Evolutionary conservation across 2,329 filamentous ascomycete species (phyloP).

Genomic region (Parafenestella ontariensis): DNA sequence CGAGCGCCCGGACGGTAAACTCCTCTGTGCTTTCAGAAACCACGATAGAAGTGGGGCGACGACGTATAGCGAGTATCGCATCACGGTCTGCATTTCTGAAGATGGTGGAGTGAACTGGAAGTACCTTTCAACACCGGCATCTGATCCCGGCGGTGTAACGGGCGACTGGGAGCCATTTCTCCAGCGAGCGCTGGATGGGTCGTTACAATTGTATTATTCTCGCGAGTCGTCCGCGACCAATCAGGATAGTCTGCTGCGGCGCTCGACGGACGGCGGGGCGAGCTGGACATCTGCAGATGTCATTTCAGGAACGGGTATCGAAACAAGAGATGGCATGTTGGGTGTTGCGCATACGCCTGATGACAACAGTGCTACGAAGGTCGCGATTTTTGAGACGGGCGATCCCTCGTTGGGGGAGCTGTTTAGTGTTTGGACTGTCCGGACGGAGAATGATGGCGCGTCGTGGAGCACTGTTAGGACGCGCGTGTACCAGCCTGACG

Average conservation of each 20-base stretch:
- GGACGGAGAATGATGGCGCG: slow-evolving; percentile 51
- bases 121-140: slow-evolving; percentile 39
- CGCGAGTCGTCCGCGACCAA: slow-evolving; percentile 49
- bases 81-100: slow-evolving; percentile 53
- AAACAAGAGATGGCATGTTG: slow-evolving; percentile 56
- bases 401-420: slow-evolving; percentile 2
- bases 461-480: slow-evolving; percentile 49
- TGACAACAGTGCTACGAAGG: slow-evolving; percentile 34
- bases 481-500: slow-evolving; percentile 49
- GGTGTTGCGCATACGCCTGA: slow-evolving; percentile 48
- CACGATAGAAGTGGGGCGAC: slow-evolving; percentile 28
- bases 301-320: slow-evolving; percentile 47
- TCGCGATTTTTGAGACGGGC: slow-evolving; percentile 55
- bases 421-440: slow-evolving; percentile 51
- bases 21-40: slow-evolving; percentile 46
- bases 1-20: slow-evolving; percentile 41
- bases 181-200: slow-evolving; percentile 48
- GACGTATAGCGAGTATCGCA: slow-evolving; percentile 47
- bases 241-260: slow-evolving; percentile 54
- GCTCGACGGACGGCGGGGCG: slow-evolving; percentile 49
- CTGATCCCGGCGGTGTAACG: slow-evolving; percentile 32
- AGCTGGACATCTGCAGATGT: slow-evolving; percentile 47
- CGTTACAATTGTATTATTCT: slow-evolving; percentile 56
- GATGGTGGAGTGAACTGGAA: slow-evolving; percentile 51
- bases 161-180: slow-evolving; percentile 59